Evolutionary conservation across 2,329 filamentous ascomycete species (phyloP), one percentile per base, ranked within the genome.

Genomic region (Hawksworthiomyces lignivorus): DNA sequence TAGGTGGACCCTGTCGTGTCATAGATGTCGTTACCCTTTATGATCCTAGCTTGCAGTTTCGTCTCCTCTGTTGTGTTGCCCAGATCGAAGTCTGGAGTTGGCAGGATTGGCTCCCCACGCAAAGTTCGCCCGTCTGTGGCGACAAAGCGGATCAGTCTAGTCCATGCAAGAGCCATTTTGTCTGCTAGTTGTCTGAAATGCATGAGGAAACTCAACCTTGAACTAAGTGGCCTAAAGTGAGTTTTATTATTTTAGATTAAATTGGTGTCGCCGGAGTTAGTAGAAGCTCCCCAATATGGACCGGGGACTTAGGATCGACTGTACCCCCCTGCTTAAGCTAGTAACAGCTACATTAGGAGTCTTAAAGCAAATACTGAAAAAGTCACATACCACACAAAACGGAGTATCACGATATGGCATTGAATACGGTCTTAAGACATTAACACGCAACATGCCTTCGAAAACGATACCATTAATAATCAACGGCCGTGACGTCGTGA

Each of bases 131-230:
- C 72, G 38, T 77, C 72, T 1, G 62, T 64, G 12, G 71, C 65
- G 14, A 67, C 59, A 53, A 77, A 77, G 24, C 74, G 71, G 41
- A 78, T 75, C 0, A 77, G 59, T 39, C 72, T 61, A 42, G 68
- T 59, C 73, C 74, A 77, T 36, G 54, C 44, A 18, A 61, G 50
- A 6, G 41, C 41, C 59, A 65, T 63, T 26, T 6, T 38, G 26
- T 32, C 7, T 32, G 4, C 30, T 32, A 14, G 17, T 6, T 32
- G 10, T 5, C 10, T n/a, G n/a, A 30, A 30, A 14, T 6, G 28
- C 6, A 14, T 11, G 9, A 30, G n/a, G n/a, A n/a, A 14, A 12
- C 10, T 5, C 12, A n/a, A 30, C 12, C 10, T 30, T 9, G 6
- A 14, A 7, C n/a, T 6, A 30, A n/a, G n/a, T 30, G 15, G 8